Evolutionary conservation across 305 asterid genomes (phyloP).

Genomic region (Striga hermonthica): DNA sequence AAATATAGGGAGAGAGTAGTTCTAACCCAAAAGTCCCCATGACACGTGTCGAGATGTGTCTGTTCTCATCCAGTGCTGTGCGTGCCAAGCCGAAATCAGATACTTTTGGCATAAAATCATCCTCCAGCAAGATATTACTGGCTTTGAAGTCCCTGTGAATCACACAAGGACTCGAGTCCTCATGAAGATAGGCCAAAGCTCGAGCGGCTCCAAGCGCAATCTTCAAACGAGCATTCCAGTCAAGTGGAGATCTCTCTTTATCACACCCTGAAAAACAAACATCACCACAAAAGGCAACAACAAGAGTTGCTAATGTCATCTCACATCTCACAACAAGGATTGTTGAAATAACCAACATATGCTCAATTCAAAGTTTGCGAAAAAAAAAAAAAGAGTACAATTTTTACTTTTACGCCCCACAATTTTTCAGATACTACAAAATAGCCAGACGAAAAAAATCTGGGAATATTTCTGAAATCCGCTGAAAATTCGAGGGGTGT

Average conservation of each 20-base stretch:
- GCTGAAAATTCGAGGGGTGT: not conserved
- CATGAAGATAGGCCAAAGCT: conserved; percentile 93
- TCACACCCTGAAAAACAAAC: conserved; percentile 57
- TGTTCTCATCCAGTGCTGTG: conserved; percentile 69
- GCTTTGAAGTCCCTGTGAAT: conserved; percentile 96
- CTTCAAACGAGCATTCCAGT: conserved; percentile 83
- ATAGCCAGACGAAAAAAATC: not conserved
- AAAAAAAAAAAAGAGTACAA: too few relatives aligned
- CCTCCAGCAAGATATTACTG: conserved; percentile 89
- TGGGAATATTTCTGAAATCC: not conserved
- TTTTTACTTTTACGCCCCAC: not conserved
- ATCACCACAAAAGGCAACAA: conserved; percentile 18
- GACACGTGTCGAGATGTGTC: conserved; percentile 90
- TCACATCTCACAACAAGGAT: too few relatives aligned
- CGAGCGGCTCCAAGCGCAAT: conserved; percentile 98
- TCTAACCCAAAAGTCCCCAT: conserved; percentile 97
- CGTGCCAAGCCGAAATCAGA: conserved; percentile 97
- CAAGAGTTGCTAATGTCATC: too few relatives aligned
- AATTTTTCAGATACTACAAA: not conserved
- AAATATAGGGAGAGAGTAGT: conserved; percentile 11
- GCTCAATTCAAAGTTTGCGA: not conserved
- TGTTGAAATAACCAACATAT: not conserved
- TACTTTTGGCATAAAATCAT: conserved; percentile 86
- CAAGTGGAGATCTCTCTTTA: conserved; percentile 72
- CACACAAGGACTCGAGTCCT: conserved; percentile 94